Evolutionary conservation across 805 yeast genomes (phyloP), one percentile per base, ranked within the genome.

Genomic region (Candida maltosa): DNA sequence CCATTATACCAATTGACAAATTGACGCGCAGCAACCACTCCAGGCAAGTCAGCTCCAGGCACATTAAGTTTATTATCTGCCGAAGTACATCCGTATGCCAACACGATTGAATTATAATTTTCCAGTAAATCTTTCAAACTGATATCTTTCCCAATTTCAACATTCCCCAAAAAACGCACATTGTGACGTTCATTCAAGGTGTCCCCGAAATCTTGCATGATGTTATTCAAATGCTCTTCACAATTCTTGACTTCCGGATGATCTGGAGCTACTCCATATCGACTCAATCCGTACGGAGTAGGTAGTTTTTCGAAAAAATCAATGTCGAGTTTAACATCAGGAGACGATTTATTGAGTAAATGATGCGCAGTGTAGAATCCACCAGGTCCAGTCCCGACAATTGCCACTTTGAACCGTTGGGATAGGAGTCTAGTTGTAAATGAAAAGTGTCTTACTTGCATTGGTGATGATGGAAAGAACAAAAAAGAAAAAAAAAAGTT

Each of bases 191-290:
- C 17, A n/a, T n/a, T n/a, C n/a, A n/a, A n/a, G 3, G 34, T 17
- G 3, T 24, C n/a, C 14, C 38, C 17, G 19, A 39, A 50, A 16
- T 49, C 46, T 5, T 23, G 23, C 67, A 66, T 61, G 24, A 65
- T 40, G 28, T 80, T 79, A 7, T 70, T 73, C 52, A 93, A 83
- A 34, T 88, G 80, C 14, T 83, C 83, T 55, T 81, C 66, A 48
- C 93, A 84, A 40, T 80, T 80, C 56, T 89, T 91, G 21, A 93
- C 97, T 51, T 93, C 97, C 0, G 96, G 96, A 59, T 93, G 97
- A 60, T 93, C 99, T 2, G 99, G 99, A 0, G 98, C 97, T n/a
- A 93, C 97, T 1, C 99, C 99, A 54, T 76, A 89, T 23, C 99
- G 62, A 27, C 89, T 80, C 22, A 93, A 69, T 0, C 99, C 99